These are phyloP conservation scores for Escallonia rubra DNA, from an alignment of 129 eudicot genomes.

Conservation along the genomic window DNA sequence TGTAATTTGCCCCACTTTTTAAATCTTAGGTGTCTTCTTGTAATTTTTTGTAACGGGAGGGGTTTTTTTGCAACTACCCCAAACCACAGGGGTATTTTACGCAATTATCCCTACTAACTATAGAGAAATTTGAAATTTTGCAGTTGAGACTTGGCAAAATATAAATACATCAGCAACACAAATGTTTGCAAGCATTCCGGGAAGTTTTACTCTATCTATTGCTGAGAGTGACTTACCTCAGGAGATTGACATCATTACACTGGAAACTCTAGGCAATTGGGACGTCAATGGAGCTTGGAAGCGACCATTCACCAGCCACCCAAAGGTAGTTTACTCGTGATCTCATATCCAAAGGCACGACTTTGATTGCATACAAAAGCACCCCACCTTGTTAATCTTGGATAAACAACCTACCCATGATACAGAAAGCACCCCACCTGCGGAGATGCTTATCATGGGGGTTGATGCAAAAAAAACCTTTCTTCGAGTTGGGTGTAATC, in stretches of 20 bases:
- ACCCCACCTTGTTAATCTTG: neutral
- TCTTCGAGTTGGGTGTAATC: slow-evolving; percentile 51
- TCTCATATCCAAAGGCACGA: neutral
- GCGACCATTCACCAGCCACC: slow-evolving; percentile 72
- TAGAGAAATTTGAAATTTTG: neutral
- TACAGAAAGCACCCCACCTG: slow-evolving; percentile 60
- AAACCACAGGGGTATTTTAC: too few species aligned
- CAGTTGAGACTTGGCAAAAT: slow-evolving; percentile 55
- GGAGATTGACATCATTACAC: slow-evolving; percentile 47
- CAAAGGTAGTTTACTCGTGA: slow-evolving; percentile 43
- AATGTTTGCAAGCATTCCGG: slow-evolving; percentile 65
- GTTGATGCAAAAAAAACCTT: slow-evolving; percentile 58
- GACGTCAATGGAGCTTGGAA: slow-evolving; percentile 52
- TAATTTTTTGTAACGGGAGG: too few species aligned
- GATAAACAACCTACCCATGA: neutral
- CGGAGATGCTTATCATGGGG: slow-evolving; percentile 71
- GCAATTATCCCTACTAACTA: too few species aligned
- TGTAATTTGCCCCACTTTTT: too few species aligned
- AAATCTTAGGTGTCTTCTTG: too few species aligned
- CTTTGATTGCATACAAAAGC: neutral
- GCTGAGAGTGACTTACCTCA: slow-evolving; percentile 73
- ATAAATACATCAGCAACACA: slow-evolving; percentile 58
- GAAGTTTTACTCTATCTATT: slow-evolving; percentile 42
- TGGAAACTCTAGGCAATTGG: slow-evolving; percentile 49
- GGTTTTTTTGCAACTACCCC: too few species aligned